Base-by-base conservation (phyloP, 2,329 filamentous ascomycete genomes). In the Coleophoma cylindrospora region DNA sequence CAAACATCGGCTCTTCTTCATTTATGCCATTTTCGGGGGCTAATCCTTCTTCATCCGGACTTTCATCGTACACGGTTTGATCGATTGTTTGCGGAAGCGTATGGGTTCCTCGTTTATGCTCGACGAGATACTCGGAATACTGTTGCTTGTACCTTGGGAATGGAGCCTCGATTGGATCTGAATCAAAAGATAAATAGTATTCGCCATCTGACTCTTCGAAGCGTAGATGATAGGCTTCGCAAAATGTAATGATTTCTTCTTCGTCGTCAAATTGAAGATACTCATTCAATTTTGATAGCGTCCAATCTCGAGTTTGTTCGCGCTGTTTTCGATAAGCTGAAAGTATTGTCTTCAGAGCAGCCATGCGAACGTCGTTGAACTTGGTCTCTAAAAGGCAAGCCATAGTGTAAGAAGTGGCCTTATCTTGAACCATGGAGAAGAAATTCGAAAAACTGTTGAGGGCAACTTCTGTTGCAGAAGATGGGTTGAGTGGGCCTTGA, bases 331-430 rank as follows among this genome's bases (percentile, higher is more conserved):
- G 72, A 54, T 83, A 80, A 1, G 77, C 73, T 49, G 69, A 73
- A 46, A 77, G 74, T 19, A 86, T 67, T 14, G 76, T 75, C 48
- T 74, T 74, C 15, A 86, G 63, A 14, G 84, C 77, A 12, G 75
- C 73, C 48, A 80, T 79, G 38, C 83, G 80, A 33, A 86, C 69
- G 34, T 74, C 71, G 38, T 79, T 77, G 51, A 87, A 85, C 59
- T 84, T 81, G n/a, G 83, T 79, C 59, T 86, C 83, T 7, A 82
- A 82, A 52, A 87, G 78, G 57, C 83, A 86, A 13, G 82, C 83
- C 80, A 86, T 84, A 1, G 81, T 84, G 60, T 86, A 87, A 0
- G 83, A 86, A 2, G 84, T 76, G 14, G 70, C 67, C 0, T 71
- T 68, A 38, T 76, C 73, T 55, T 79, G 72, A 27, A 86, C 69